Base-by-base conservation (phyloP, 1,284 basidiomycete genomes). In the Gomphus sp. region DNA sequence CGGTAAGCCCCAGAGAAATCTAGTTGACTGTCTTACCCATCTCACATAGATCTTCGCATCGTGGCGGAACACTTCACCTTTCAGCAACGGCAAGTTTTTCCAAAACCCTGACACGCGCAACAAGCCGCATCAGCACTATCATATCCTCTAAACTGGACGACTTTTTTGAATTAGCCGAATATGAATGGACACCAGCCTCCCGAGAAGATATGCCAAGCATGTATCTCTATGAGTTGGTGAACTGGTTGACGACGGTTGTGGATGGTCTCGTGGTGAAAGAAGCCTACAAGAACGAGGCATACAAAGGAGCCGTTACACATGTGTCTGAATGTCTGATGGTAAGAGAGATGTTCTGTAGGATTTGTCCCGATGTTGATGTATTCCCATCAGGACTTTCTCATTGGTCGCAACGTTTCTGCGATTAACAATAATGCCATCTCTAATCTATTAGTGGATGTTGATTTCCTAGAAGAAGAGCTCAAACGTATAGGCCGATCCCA, bases 241-340 rank as follows among this genome's bases (percentile, higher is more conserved):
- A 94, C 66, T 99, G 96, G 91, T 78, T 99, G 49, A 93, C 89
- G 44, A 97, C 95, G 0, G 92, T 98, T 64, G 93, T 99, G 64
- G 96, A 98, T 70, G 91, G 91, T 34, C 86, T 98, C 18, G 79
- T 90, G 54, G 87, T 97, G 67, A 85, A 91, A 62, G 86, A 92
- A 60, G 73, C 76, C 6, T 89, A 93, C 72, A 96, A 96, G 72
- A 87, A 91, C 52, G 85, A 89, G 62, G 90, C 92, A 12, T 99
- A 97, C 71, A 80, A 81, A 64, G 88, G 85, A 43, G 94, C 96
- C 12, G 79, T 96, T 44, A 75, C 79, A 37, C 91, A 96, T 68
- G 91, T 98, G 59, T 88, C 93, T 0, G 82, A 87, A 58, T 89
- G 87, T 64, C 75, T 99, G 39, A 89, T 95, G 84, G 95, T 93